Conservation (phyloP, 2,329 filamentous ascomycete genomes). For the Aspergillus cejpii region DNA sequence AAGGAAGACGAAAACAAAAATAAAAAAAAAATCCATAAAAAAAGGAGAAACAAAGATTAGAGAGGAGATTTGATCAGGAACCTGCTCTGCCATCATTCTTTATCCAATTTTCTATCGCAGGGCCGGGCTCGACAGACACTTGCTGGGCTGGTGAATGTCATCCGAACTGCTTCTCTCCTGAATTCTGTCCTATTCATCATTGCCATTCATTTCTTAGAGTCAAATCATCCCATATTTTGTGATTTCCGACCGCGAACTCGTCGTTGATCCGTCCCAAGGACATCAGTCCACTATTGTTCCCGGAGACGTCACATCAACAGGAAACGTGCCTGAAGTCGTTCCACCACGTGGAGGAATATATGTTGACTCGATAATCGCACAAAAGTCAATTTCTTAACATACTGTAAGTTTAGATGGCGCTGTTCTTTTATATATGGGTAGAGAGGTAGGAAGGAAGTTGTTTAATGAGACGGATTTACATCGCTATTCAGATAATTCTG, state of each 20-base stretch:
- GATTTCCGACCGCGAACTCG: not conserved
- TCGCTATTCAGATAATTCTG: not conserved
- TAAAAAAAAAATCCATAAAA: slow-evolving; percentile 2
- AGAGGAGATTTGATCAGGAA: slow-evolving; percentile 13
- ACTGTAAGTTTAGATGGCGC: not conserved
- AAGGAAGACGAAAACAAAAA: slow-evolving; percentile 9
- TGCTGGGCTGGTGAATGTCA: slow-evolving; percentile 28
- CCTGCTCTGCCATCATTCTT: not conserved
- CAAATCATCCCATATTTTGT: not conserved
- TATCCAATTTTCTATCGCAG: slow-evolving; percentile 3
- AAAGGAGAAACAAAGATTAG: not conserved
- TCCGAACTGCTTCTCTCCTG: slow-evolving; percentile 2
- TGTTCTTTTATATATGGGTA: not conserved
- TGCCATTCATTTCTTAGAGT: not conserved
- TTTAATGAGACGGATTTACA: too few species aligned
- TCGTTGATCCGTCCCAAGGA: not conserved
- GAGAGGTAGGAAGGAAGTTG: too few species aligned
- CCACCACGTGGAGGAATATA: not conserved
- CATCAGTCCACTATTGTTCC: not conserved
- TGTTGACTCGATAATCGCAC: not conserved
- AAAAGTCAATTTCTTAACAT: not conserved
- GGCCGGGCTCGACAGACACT: slow-evolving; percentile 21
- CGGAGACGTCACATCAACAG: not conserved
- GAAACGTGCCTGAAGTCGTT: not conserved
- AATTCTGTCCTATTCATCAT: slow-evolving; percentile 2